phyloP scores from a whole-genome alignment of 1,284 basidiomycete genomes.

The Heterobasidion occidentale region DNA sequence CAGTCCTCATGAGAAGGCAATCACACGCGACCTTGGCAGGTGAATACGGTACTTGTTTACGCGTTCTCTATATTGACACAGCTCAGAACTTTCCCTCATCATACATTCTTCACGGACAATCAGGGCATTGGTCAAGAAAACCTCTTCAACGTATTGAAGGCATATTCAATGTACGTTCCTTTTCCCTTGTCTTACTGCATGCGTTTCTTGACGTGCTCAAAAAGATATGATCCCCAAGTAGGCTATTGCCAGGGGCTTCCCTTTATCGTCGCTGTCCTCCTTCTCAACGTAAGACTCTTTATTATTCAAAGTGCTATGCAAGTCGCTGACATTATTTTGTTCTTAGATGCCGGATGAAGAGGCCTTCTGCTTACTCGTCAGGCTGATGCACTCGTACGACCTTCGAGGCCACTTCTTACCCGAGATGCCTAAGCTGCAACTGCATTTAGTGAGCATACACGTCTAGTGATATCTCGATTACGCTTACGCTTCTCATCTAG shows the following conservation, averaged over 20 bases:
- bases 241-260: slow-evolving; percentile 97
- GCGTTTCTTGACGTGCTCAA: slow-evolving; percentile 10
- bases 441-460: slow-evolving; percentile 62
- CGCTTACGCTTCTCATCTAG: slow-evolving; percentile 21
- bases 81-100: slow-evolving; percentile 89
- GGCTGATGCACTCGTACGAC: slow-evolving; percentile 97
- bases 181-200: slow-evolving; percentile 4
- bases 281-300: slow-evolving; percentile 66
- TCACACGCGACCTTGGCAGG: slow-evolving; percentile 85
- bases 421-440: slow-evolving; percentile 95
- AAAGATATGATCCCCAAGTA: slow-evolving; percentile 89
- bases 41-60: slow-evolving; percentile 19
- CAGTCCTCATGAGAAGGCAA: slow-evolving; percentile 90
- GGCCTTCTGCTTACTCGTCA: slow-evolving; percentile 92
- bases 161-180: slow-evolving; percentile 76
- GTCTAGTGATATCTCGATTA: background rate
- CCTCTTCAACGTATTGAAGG: slow-evolving; percentile 95
- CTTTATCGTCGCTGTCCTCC: slow-evolving; percentile 89
- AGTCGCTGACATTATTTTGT: background rate
- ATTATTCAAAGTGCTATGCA: background rate
- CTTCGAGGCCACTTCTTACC: slow-evolving; percentile 93
- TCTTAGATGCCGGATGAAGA: slow-evolving; percentile 96
- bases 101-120: slow-evolving; percentile 90
- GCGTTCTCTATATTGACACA: slow-evolving; percentile 1
- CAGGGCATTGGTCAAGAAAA: slow-evolving; percentile 94